Conservation (phyloP, 192 early-diverging fungal species). For the Umbelopsis isabellina region DNA sequence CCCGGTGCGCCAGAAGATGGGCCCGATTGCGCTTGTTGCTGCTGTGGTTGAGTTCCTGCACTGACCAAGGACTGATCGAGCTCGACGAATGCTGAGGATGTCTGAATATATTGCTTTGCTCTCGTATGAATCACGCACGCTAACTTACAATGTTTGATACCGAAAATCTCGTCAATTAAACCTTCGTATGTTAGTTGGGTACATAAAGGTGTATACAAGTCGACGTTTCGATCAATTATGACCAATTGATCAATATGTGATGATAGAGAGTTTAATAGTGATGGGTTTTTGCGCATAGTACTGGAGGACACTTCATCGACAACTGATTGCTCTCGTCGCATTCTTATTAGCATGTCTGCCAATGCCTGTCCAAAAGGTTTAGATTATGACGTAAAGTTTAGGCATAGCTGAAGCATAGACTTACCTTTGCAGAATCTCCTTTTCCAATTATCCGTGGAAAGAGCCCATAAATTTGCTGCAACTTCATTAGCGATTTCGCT, state of each 20-base stretch:
- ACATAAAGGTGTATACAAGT: constrained; percentile 89
- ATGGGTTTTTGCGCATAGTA: constrained; percentile 37
- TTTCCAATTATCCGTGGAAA: constrained; percentile 92
- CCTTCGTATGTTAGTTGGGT: constrained; percentile 98
- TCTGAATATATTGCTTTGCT: not conserved
- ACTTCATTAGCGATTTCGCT: constrained; percentile 84
- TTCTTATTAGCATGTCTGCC: constrained; percentile 78
- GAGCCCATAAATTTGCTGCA: constrained; percentile 86
- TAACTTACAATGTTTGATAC: constrained; percentile 72
- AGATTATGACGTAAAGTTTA: not conserved
- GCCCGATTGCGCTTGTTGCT: constrained; percentile 20
- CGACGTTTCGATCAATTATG: constrained; percentile 88
- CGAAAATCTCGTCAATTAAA: constrained; percentile 91
- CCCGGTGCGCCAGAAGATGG: constrained; percentile 38
- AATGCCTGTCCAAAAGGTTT: constrained; percentile 32
- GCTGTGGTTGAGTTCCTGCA: constrained; percentile 34
- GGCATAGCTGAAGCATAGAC: not conserved
- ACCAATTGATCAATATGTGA: constrained; percentile 80
- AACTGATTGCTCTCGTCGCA: constrained; percentile 79
- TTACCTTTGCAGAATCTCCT: constrained; percentile 79
- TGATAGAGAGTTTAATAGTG: constrained; percentile 53
- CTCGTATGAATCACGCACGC: not conserved
- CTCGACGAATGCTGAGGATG: constrained; percentile 69
- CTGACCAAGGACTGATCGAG: constrained; percentile 68
- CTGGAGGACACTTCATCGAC: constrained; percentile 51